Evolutionary conservation across 495 filamentous ascomycete genomes (phyloP), one percentile per base, ranked within the genome.

Genomic region (Penicillium bovifimosum): DNA sequence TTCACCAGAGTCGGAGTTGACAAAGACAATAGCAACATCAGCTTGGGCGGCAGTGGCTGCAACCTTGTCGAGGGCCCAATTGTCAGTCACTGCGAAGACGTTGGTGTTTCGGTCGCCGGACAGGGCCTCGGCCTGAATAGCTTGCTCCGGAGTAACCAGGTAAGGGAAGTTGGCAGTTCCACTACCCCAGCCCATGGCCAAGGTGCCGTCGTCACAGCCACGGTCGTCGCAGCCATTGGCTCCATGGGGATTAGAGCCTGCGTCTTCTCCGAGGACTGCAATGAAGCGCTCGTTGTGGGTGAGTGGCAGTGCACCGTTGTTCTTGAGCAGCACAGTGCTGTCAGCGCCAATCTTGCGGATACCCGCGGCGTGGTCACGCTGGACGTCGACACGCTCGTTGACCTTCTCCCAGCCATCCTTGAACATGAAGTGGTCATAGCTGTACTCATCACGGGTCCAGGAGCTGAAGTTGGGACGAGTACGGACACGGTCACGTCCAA

Each of bases 101-200:
- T 53, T 66, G 26, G 63, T 66, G 44, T 61, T 52, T 13, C 78
- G 77, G 40, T 87, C 80, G 24, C 60, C 42, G 44, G 53, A 50
- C 32, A 79, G 33, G 9, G 90, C 84, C 56, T 88, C 83, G 28
- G 80, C 82, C 64, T 88, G 86, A 41, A 96, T 88, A 2, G 92
- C 93, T 24, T 86, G 81, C 41, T 95, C 81, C 1, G 93, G 93
- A 3, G 90, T 90, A 54, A 95, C 74, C 3, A 98, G 78, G 69
- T 96, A 97, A 1, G 93, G 91, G 76, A 90, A 96, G 58, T 93
- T 86, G 31, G 88, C 79, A 17, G 87, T 88, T 46, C 93, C 93
- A 53, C 86, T 91, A 31, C 92, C 93, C 93, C 92, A 98, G 41
- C 83, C 91, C 86, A 96, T 91, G 27, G 87, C 93, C 27, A 96